These are phyloP conservation scores for Candida anutae DNA, from an alignment of 1,139 yeast genomes.

Conservation along the genomic window DNA sequence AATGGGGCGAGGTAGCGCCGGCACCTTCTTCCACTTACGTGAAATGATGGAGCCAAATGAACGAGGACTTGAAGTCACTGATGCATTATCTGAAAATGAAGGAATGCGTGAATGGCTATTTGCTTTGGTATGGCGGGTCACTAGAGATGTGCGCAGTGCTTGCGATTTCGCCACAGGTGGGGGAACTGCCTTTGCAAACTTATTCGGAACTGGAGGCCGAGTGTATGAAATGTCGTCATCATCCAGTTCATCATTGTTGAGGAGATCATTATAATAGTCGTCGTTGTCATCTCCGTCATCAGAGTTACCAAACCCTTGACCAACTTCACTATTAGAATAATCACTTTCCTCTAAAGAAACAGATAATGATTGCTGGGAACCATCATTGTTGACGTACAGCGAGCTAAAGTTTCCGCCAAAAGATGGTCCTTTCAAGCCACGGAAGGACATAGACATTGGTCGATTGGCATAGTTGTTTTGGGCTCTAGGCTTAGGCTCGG, in stretches of 20 bases:
- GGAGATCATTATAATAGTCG: conserved; percentile 3
- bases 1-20: conserved; percentile 2
- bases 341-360: conserved; percentile 24
- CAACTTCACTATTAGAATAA: conserved; percentile 6
- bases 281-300: conserved; percentile 2
- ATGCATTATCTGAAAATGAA: conserved; percentile 14
- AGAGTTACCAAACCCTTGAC: conserved; percentile 2
- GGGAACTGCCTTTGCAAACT: conserved; percentile 1
- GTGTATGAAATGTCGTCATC: conserved; percentile 4
- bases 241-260: conserved; percentile 3
- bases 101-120: conserved; percentile 24
- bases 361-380: conserved; percentile 39
- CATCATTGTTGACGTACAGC: conserved; percentile 24
- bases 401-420: conserved; percentile 31
- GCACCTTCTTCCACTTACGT: conserved; percentile 15
- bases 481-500: neutral
- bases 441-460: conserved; percentile 63
- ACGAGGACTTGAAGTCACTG: conserved; percentile 23
- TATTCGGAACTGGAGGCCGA: neutral
- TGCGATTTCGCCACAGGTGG: neutral
- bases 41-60: conserved; percentile 26
- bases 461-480: conserved; percentile 16
- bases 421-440: conserved; percentile 54
- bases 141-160: no score
- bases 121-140: no score